Evolutionary conservation across 805 yeast species (phyloP), one percentile per base, ranked within the genome.

Genomic region (Myxozyma melibiosi): DNA sequence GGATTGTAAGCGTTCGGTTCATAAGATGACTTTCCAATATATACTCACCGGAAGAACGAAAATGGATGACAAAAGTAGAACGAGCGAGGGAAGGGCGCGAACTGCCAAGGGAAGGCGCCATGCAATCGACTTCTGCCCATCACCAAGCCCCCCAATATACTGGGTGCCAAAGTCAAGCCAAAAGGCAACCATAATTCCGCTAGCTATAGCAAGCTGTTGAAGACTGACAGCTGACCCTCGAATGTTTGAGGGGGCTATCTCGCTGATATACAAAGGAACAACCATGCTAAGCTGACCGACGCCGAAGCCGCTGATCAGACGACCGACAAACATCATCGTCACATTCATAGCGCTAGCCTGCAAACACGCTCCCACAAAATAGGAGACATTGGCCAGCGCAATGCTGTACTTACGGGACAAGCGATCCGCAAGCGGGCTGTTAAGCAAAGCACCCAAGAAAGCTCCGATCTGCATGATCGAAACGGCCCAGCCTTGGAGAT

Each of bases 241-340:
- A 22, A 67, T 50, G 30, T 57, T 45, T 13, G 68, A 65, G 2
- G 67, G 68, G 14, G 68, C 59, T 14, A 66, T 37, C 34, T 67
- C 70, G 14, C 67, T 61, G 35, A 65, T 65, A 55, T 64, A 66
- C 16, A 66, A 39, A 4, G 83, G 83, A 0, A 80, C 79, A 55
- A 78, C 68, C 67, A 77, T 76, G 2, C 83, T 75, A 44, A 80
- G 73, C 20, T 78, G 77, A 2, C 85, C 86, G 47, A 80, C 78
- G 25, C 83, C 83, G 7, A 81, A 43, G 5, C 85, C 85, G 25
- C 81, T 74, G 42, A 81, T 66, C 42, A 78, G 78, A 62, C 85
- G 73, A 11, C 85, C 85, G 1, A 80, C 78, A 58, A 80, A 78
- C 51, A 65, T 55, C 44, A 66, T 51, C 13, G 62, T 55, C 14